A percentile compares a stretch with the other conserved stretches of the same genome.
phyloP scores from a whole-genome alignment of 495 filamentous ascomycete genomes.

The Friedmanniomyces simplex region DNA sequence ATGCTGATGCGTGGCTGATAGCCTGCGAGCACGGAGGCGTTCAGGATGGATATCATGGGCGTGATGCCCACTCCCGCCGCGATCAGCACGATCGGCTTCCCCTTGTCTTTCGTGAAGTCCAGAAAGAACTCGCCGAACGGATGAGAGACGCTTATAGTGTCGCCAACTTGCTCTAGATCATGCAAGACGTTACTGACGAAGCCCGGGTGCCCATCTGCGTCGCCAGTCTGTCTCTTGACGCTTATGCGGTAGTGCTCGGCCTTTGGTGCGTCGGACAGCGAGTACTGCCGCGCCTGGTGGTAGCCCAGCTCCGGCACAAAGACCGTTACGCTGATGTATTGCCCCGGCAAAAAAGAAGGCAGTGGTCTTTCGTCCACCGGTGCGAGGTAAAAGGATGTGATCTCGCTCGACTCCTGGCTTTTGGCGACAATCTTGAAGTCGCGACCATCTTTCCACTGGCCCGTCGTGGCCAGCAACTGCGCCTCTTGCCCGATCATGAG shows the following conservation, averaged over 20 bases:
- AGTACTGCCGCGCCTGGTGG: no score
- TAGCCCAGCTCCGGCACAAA: conserved; percentile 46
- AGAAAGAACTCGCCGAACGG: conserved; percentile 63
- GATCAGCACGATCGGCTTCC: conserved; percentile 51
- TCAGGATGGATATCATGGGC: conserved; percentile 56
- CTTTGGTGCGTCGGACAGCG: conserved; percentile 45
- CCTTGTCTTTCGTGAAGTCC: conserved; percentile 33
- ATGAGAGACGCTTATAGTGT: conserved; percentile 52
- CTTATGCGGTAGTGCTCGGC: conserved; percentile 57
- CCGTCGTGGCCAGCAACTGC: conserved; percentile 46
- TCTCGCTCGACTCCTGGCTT: conserved; percentile 50
- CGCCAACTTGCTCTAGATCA: conserved; percentile 47
- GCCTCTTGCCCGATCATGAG: conserved; percentile 57
- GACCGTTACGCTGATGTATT: conserved; percentile 56
- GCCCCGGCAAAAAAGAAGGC: conserved; percentile 54
- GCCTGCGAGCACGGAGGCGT: conserved; percentile 40
- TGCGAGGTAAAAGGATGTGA: conserved; percentile 60
- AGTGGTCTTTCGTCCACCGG: conserved; percentile 52
- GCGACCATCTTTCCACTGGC: conserved; percentile 53
- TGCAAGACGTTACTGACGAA: conserved; percentile 62
- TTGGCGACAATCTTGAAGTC: conserved; percentile 53
- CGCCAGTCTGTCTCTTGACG: no score
- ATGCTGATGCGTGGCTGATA: conserved; percentile 45
- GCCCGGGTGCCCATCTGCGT: no score
- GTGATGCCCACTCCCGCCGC: conserved; percentile 63